These are phyloP conservation scores for Russula olivacea DNA, from an alignment of 768 basidiomycete genomes.

Conservation along the genomic window DNA sequence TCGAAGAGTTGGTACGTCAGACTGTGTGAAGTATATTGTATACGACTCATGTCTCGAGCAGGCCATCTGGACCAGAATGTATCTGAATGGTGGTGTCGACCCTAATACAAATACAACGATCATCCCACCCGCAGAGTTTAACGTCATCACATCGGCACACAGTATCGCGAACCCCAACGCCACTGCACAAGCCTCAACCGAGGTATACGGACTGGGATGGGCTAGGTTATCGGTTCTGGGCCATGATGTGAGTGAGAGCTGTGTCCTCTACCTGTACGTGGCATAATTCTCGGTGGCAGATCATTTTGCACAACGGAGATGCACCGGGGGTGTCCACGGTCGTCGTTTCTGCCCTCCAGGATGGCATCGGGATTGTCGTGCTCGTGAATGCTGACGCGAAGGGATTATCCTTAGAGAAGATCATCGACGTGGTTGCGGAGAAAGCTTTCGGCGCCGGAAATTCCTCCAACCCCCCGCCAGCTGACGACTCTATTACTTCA, in stretches of 20 bases:
- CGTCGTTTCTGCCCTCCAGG: constrained; percentile 34
- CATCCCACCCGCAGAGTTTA: constrained; percentile 32
- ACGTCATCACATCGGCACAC: constrained; percentile 32
- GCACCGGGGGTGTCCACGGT: constrained; percentile 34
- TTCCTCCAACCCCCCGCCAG: too few species aligned
- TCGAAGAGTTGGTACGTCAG: constrained; percentile 38
- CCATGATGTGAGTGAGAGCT: constrained; percentile 34
- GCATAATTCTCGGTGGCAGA: constrained; percentile 26
- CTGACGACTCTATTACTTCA: neutral
- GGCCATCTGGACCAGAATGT: constrained; percentile 37
- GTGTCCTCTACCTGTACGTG: neutral
- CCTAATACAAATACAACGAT: constrained; percentile 31
- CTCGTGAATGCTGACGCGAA: constrained; percentile 27
- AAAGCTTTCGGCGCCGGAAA: neutral
- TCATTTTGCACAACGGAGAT: constrained; percentile 32
- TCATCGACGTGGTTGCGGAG: neutral
- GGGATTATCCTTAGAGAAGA: neutral
- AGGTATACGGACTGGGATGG: constrained; percentile 44
- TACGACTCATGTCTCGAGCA: constrained; percentile 20
- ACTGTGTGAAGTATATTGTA: neutral
- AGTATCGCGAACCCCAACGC: constrained; percentile 26
- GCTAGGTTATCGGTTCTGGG: constrained; percentile 34
- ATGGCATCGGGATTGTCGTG: constrained; percentile 33
- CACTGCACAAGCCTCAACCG: constrained; percentile 14
- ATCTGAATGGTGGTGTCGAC: constrained; percentile 35